Evolutionary conservation across 805 yeast species (phyloP).

Genomic region (Candida jianshihensis): DNA sequence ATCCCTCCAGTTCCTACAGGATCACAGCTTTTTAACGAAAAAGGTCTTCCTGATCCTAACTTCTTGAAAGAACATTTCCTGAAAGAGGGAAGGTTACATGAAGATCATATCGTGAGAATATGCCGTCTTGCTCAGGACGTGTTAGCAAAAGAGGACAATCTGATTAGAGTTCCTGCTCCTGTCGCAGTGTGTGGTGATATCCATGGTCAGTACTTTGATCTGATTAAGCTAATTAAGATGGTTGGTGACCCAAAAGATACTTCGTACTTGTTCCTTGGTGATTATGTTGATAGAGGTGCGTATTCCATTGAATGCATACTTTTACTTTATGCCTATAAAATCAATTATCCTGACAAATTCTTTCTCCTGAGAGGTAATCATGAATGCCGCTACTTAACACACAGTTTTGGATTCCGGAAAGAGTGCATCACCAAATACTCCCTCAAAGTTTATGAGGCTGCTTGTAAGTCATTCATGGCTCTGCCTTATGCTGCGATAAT

Average conservation of each 20-base stretch:
- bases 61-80: conserved; percentile 69
- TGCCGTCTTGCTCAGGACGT: conserved; percentile 55
- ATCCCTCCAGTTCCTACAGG: conserved; percentile 69
- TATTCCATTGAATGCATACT: conserved; percentile 79
- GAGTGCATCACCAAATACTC: conserved; percentile 88
- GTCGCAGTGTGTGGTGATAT: conserved; percentile 95
- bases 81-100: conserved; percentile 73
- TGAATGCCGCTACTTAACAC: conserved; percentile 89
- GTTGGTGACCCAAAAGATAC: conserved; percentile 84
- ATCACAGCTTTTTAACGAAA: conserved; percentile 51
- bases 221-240: conserved; percentile 84
- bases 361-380: conserved; percentile 91
- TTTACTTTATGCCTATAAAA: conserved; percentile 70
- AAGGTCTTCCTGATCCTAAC: conserved; percentile 65
- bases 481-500: conserved; percentile 88
- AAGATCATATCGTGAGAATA: conserved; percentile 66
- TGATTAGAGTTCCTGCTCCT: conserved; percentile 81
- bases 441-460: conserved; percentile 55
- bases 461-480: conserved; percentile 73
- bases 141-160: conserved; percentile 66
- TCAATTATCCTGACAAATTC: conserved; percentile 65
- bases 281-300: conserved; percentile 92
- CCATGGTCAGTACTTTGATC: conserved; percentile 93
- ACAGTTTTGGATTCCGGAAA: conserved; percentile 84
- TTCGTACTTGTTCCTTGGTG: conserved; percentile 81